Base-by-base conservation (phyloP, 2,329 filamentous ascomycete species). In the Exophiala phaeomuriformis region DNA sequence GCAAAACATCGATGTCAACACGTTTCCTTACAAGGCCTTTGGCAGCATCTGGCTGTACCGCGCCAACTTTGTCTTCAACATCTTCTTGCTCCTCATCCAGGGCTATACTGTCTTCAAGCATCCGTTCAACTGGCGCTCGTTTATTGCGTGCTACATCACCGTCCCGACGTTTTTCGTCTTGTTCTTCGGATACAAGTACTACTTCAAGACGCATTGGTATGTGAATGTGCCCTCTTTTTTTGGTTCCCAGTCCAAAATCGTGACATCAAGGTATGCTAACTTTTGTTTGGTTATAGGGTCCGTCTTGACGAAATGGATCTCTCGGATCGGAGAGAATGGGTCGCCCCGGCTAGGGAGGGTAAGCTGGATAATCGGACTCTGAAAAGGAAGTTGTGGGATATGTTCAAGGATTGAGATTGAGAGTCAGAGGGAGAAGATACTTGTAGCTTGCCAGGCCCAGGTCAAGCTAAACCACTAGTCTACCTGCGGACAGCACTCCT, bases 1-100 rank as follows among this genome's bases (percentile, higher is more conserved):
- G 1, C 73, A 75, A 49, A 68, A 68, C 4, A 64, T 71, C 49
- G 61, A 66, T 39, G 59, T 64, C n/a, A 58, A 63, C 37, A 33
- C 49, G 4, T 64, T 75, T 3, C 62, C 69, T 19, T 70, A 76
- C 68, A 70, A 66, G 59, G 70, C 72, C 5, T 45, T 49, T 12
- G 42, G 30, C 5, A 39, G 37, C n/a, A 47, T 48, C 32, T 56
- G 39, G 36, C 28, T 47, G 9, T 47, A 47, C 30, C 44, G 49
- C 36, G 4, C 43, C 12, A 49, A 47, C 37, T 71, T 86, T 2
- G 79, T 82, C 66, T 84, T 85, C 70, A 84, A 78, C 67, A 56
- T 78, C 2, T 66, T 86, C 47, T 82, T 88, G 56, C 75, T 82
- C 48, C 55, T 87, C 27, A 86, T 84, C 0, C 83, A 83, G 64